Percentiles rank a stretch among this genome's conserved stretches.
These are phyloP conservation scores for Arabidopsis hybrid DNA, from an alignment of 441 rosid species.

Conservation along the genomic window DNA sequence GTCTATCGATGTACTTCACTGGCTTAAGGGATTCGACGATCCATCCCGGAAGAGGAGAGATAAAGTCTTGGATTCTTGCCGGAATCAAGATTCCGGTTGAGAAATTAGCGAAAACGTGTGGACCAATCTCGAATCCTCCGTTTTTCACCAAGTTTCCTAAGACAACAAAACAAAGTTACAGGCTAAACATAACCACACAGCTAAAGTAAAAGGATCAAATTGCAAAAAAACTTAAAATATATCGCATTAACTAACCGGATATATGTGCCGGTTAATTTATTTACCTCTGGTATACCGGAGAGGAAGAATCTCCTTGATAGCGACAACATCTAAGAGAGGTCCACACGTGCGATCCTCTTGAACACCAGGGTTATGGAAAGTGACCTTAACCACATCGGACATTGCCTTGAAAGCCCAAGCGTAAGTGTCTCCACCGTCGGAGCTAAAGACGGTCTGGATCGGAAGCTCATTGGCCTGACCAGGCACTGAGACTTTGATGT, in stretches of 20 bases:
- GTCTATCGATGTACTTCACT: slow-evolving; percentile 54
- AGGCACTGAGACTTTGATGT: slow-evolving; percentile 54
- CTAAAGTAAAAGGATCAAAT: slow-evolving; percentile 8
- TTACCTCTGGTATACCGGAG: slow-evolving; percentile 50
- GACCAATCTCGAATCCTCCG: slow-evolving; percentile 64
- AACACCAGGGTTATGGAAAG: slow-evolving; percentile 68
- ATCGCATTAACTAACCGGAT: slow-evolving; percentile 4
- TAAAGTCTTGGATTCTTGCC: slow-evolving; percentile 47
- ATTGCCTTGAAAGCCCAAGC: slow-evolving; percentile 64
- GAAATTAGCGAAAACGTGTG: slow-evolving; percentile 62
- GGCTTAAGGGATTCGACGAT: slow-evolving; percentile 68
- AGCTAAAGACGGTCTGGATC: slow-evolving; percentile 64
- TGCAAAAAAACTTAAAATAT: not conserved
- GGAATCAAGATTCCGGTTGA: slow-evolving; percentile 67
- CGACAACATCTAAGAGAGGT: slow-evolving; percentile 66
- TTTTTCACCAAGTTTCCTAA: slow-evolving; percentile 65
- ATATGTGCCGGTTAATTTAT: slow-evolving; percentile 1
- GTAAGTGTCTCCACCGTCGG: slow-evolving; percentile 67
- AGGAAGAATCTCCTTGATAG: slow-evolving; percentile 63
- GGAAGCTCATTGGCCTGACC: slow-evolving; percentile 57
- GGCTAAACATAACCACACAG: not conserved
- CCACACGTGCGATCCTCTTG: slow-evolving; percentile 71
- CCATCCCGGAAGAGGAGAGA: slow-evolving; percentile 70
- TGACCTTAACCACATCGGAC: slow-evolving; percentile 50
- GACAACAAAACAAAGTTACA: not conserved